phyloP scores from a whole-genome alignment of 2,329 filamentous ascomycete species.

The Cercospora zeina region DNA sequence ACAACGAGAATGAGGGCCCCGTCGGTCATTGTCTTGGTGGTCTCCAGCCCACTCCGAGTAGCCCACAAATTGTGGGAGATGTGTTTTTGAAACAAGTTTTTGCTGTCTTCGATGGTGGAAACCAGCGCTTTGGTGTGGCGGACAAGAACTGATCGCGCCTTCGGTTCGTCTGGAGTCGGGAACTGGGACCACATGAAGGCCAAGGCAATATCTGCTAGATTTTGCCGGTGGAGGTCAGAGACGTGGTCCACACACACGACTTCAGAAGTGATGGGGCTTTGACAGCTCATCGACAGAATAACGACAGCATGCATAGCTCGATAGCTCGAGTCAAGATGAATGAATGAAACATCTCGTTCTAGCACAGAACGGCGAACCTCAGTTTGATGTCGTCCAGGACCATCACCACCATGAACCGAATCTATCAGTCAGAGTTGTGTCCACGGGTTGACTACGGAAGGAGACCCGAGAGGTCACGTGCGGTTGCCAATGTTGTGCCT shows the following conservation, averaged over 20 bases:
- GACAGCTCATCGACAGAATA: background rate
- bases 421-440: too few relatives aligned
- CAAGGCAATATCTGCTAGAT: background rate
- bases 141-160: constrained; percentile 35
- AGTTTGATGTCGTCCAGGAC: too few relatives aligned
- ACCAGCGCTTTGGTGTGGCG: constrained; percentile 57
- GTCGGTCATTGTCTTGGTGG: constrained; percentile 65
- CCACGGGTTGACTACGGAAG: too few relatives aligned
- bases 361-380: too few relatives aligned
- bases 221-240: background rate
- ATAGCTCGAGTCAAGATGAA: background rate
- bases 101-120: constrained; percentile 59
- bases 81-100: constrained; percentile 61
- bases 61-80: constrained; percentile 64
- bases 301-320: background rate
- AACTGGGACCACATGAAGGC: background rate
- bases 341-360: background rate
- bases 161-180: background rate
- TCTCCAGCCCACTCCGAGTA: constrained; percentile 55
- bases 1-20: constrained; percentile 25
- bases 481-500: too few relatives aligned
- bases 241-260: background rate
- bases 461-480: too few relatives aligned
- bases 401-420: too few relatives aligned
- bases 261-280: background rate